These are phyloP conservation scores for Rhizopogon vesiculosus DNA, from an alignment of 768 basidiomycete genomes.

Conservation along the genomic window DNA sequence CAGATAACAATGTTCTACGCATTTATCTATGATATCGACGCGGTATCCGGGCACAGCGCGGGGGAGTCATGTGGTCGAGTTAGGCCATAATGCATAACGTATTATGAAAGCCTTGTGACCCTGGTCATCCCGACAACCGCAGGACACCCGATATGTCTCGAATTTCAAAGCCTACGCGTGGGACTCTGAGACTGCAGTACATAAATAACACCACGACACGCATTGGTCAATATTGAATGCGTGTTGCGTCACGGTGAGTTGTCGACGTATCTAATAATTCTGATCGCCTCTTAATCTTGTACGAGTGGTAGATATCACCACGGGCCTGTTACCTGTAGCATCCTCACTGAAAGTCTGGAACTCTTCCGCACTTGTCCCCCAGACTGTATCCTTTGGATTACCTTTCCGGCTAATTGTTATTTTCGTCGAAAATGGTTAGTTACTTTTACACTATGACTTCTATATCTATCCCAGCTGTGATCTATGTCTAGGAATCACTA, in stretches of 20 bases:
- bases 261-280: background rate
- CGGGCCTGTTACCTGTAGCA: conserved; percentile 66
- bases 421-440: conserved; percentile 74
- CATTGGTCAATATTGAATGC: too few species aligned
- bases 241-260: conserved; percentile 37
- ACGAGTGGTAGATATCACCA: conserved; percentile 74
- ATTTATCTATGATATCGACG: conserved; percentile 1
- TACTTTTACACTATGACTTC: background rate
- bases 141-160: background rate
- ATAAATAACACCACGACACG: too few species aligned
- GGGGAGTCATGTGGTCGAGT: conserved; percentile 1
- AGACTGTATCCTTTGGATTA: conserved; percentile 94
- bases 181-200: conserved; percentile 51
- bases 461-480: background rate
- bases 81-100: background rate
- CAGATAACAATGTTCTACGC: background rate
- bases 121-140: background rate
- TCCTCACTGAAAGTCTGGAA: conserved; percentile 60
- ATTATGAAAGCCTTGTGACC: background rate
- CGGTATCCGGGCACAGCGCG: background rate
- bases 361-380: conserved; percentile 90
- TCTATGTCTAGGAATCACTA: conserved; percentile 53
- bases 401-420: conserved; percentile 81
- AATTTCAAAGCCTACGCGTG: conserved; percentile 73
- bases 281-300: background rate